Conservation (phyloP, 495 filamentous ascomycete species). For the Talaromyces liani region DNA sequence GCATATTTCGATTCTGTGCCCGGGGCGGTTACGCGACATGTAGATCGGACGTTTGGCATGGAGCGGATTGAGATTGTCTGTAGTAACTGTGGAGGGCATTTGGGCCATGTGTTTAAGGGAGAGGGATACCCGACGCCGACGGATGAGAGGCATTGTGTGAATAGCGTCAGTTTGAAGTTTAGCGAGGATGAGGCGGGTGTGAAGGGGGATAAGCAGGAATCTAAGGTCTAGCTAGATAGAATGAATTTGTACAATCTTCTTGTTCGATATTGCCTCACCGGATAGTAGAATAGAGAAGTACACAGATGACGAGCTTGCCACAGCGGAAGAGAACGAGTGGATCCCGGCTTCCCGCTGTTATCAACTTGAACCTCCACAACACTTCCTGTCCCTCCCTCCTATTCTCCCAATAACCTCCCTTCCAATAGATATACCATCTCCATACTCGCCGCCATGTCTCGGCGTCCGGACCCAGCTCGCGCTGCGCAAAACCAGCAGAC, state of each 20-base stretch:
- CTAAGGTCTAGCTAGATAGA: slow-evolving; percentile 4
- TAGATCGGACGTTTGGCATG: slow-evolving; percentile 76
- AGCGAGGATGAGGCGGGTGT: slow-evolving; percentile 41
- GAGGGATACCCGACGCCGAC: slow-evolving; percentile 87
- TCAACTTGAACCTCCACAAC: slow-evolving; percentile 7
- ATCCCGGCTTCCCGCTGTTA: slow-evolving; percentile 1
- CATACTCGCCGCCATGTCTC: slow-evolving; percentile 60
- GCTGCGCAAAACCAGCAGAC: slow-evolving; percentile 83
- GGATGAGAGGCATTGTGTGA: slow-evolving; percentile 95
- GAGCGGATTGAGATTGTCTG: slow-evolving; percentile 87
- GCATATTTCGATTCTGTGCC: slow-evolving; percentile 94
- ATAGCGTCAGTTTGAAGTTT: slow-evolving; percentile 87
- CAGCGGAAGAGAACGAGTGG: background rate
- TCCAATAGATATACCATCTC: slow-evolving; percentile 11
- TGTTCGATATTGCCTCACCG: too few relatives aligned
- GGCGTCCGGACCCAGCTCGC: slow-evolving; percentile 70
- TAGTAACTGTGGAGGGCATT: slow-evolving; percentile 85
- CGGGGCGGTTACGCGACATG: slow-evolving; percentile 74
- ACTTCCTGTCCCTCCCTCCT: background rate
- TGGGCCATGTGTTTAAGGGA: slow-evolving; percentile 97
- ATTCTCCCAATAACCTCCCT: slow-evolving; percentile 8
- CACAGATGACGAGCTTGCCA: background rate
- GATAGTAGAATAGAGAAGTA: too few relatives aligned
- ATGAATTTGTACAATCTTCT: background rate
- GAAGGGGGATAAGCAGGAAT: slow-evolving; percentile 27